Base-by-base conservation (phyloP, 768 basidiomycete genomes). In the Daedaleopsis nitida region DNA sequence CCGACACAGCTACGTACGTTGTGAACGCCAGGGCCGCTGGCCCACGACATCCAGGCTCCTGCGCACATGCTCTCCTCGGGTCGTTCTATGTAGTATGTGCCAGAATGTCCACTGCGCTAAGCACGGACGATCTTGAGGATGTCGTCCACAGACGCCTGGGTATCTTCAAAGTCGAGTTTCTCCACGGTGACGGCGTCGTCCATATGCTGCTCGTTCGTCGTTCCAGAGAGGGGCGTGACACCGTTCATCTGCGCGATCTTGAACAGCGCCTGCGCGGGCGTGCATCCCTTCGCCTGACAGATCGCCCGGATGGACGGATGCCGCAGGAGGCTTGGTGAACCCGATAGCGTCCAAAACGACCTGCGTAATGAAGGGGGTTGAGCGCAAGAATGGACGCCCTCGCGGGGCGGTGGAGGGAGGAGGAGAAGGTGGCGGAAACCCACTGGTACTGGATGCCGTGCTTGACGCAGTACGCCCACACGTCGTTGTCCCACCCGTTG, bases 311-410 rank as follows among this genome's bases (percentile, higher is more conserved):
- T 68, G 2, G 75, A 69, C 0, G 80, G 82, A 68, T 86, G 81
- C 4, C 70, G 56, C 5, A 92, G 75, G 10, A 93, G 75, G 16
- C 69, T 76, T 5, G 91, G 87, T 3, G 91, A 89, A n/a, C 91
- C 89, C 1, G 88, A 65, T 17, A 95, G 75, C 23, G 93, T 94
- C 92, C 93, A 94, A 73, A 94, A 94, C 16, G 91, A 92, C 66
- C 91, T 92, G 51, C 27, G 7, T 2, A 2, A 39, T 11, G 43
- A 19, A 23, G 9, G 45, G 37, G 21, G 17, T 10, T 1, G 17
- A 17, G 39, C 17, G 3, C 39, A 42, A 3, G 39, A 42, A 3
- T 42, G 17, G 10, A 42, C 39, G 17, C 39, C 5, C 27, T 32
- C 27, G 27, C 27, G 27, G 27, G 27, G 27, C 3, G 7, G 27